Conservation (phyloP, 2,329 filamentous ascomycete species). For the Penicillium glabrum region DNA sequence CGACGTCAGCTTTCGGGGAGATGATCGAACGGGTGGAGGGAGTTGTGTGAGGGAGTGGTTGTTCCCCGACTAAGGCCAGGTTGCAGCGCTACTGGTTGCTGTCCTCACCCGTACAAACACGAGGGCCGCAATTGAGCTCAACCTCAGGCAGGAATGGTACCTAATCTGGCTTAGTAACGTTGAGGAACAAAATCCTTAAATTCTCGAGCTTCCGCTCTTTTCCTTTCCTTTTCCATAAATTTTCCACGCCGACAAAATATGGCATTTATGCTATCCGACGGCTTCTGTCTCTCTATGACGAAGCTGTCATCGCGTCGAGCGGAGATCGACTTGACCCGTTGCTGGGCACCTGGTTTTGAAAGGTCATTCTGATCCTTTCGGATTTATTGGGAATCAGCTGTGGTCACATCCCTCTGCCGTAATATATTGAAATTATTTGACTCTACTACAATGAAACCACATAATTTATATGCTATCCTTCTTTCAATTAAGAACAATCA, state of each 20-base stretch:
- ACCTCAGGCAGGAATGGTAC: background rate
- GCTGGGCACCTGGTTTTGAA: conserved; percentile 72
- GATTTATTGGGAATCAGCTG: conserved; percentile 72
- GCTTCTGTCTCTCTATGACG: conserved; percentile 49
- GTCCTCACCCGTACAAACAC: conserved; percentile 32
- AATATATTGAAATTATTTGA: background rate
- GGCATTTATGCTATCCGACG: conserved; percentile 59
- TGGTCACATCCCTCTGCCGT: conserved; percentile 53
- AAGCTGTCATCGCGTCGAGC: conserved; percentile 69
- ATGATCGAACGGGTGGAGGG: conserved; percentile 29
- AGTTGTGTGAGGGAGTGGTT: conserved; percentile 36
- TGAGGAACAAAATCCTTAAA: conserved; percentile 19
- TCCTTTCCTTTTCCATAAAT: conserved; percentile 32
- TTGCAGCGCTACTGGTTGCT: conserved; percentile 44
- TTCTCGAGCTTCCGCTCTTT: conserved; percentile 37
- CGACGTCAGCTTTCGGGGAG: conserved; percentile 28
- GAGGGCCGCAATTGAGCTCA: background rate
- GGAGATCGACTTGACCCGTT: conserved; percentile 64
- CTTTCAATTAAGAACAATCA: background rate
- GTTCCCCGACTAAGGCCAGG: conserved; percentile 43
- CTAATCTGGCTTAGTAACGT: background rate
- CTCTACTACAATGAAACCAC: background rate
- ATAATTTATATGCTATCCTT: background rate
- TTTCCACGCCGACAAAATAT: conserved; percentile 50
- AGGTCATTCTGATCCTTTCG: conserved; percentile 60